Evolutionary conservation across 1,284 basidiomycete genomes (phyloP).

Genomic region (Porodaedalea pini): DNA sequence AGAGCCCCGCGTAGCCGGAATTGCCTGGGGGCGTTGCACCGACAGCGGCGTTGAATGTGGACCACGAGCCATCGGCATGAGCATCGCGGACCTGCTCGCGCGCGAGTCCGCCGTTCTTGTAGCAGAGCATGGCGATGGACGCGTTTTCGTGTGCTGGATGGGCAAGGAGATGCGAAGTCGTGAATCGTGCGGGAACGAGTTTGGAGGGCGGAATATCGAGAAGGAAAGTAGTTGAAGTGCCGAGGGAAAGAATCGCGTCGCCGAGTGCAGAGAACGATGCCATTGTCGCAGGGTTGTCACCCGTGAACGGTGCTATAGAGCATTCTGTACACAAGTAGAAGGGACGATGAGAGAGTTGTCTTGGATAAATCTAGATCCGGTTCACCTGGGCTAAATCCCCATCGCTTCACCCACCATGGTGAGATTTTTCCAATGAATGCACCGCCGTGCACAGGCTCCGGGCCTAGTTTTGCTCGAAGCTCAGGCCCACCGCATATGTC

Average conservation of each 20-base stretch:
- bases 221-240: constrained; percentile 87
- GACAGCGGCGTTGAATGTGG: constrained; percentile 67
- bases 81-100: constrained; percentile 77
- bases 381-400: constrained; percentile 69
- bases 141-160: constrained; percentile 61
- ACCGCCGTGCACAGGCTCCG: constrained; percentile 73
- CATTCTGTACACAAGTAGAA: constrained; percentile 49
- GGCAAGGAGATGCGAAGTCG: constrained; percentile 69
- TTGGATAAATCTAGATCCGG: background rate
- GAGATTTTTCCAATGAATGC: constrained; percentile 63
- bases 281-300: constrained; percentile 90
- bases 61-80: constrained; percentile 65
- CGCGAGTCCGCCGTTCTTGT: constrained; percentile 80
- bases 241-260: constrained; percentile 86
- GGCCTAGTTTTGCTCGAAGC: constrained; percentile 72
- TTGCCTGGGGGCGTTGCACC: constrained; percentile 57
- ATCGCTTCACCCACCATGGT: constrained; percentile 71
- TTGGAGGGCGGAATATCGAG: constrained; percentile 66
- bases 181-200: constrained; percentile 62
- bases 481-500: constrained; percentile 61
- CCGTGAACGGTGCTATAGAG: constrained; percentile 81
- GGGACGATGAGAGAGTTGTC: background rate
- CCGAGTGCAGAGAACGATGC: constrained; percentile 76
- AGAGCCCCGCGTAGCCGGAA: constrained; percentile 59
- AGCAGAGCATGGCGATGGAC: constrained; percentile 78